Evolutionary conservation across 1,284 basidiomycete genomes (phyloP).

Genomic region (Porodaedalea pini): DNA sequence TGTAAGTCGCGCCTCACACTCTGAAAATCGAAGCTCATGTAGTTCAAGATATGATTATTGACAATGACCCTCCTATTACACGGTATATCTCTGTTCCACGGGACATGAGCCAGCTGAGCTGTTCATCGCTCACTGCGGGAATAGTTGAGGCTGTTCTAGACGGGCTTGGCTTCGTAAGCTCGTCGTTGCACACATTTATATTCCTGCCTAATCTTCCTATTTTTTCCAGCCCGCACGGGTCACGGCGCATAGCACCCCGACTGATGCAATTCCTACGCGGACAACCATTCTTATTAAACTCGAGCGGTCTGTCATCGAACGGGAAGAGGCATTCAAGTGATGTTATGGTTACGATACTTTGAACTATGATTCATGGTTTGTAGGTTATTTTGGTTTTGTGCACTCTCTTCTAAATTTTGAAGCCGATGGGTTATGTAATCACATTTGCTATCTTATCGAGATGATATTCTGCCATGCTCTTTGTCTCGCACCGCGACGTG

Average conservation of each 20-base stretch:
- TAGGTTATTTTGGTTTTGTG: not conserved
- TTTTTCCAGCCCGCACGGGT: slow-evolving; percentile 83
- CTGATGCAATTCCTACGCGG: slow-evolving; percentile 73
- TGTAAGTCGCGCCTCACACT: slow-evolving; percentile 49
- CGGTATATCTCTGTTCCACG: slow-evolving; percentile 90
- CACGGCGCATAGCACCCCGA: slow-evolving; percentile 92
- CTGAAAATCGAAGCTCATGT: slow-evolving; percentile 1
- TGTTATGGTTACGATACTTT: slow-evolving; percentile 1
- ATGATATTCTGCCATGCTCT: not conserved
- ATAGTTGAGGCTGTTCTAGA: slow-evolving; percentile 97
- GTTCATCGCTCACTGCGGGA: slow-evolving; percentile 95
- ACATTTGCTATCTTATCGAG: slow-evolving; percentile 6
- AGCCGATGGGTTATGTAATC: slow-evolving; percentile 5
- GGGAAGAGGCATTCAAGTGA: slow-evolving; percentile 77
- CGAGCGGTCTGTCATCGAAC: slow-evolving; percentile 83
- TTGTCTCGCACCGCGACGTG: not conserved
- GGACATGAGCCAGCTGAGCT: slow-evolving; percentile 91
- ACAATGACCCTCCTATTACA: slow-evolving; percentile 92
- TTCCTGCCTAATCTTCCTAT: slow-evolving; percentile 11
- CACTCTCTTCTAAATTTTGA: not conserved
- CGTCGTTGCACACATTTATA: slow-evolving; percentile 6
- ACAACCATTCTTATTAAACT: slow-evolving; percentile 94
- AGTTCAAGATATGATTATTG: slow-evolving; percentile 89
- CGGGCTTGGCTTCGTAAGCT: slow-evolving; percentile 88
- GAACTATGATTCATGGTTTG: not conserved